Evolutionary conservation across 2,329 filamentous ascomycete genomes (phyloP).

Genomic region (Tolypocladium endophyticum): DNA sequence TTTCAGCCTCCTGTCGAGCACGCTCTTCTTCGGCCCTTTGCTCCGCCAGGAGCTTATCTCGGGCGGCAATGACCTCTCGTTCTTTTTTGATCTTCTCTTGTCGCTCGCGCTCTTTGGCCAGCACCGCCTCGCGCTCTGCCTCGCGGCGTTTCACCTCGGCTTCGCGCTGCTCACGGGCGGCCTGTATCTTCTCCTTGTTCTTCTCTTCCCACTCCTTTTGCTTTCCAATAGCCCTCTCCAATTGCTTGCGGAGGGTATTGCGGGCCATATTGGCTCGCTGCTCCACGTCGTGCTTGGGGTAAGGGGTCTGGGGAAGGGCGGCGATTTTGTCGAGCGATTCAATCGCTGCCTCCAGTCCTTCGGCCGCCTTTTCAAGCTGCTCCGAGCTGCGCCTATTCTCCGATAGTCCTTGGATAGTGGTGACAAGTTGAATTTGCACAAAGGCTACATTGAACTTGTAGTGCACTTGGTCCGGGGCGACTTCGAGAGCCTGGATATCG

Average conservation of each 20-base stretch:
- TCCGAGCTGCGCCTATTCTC: constrained; percentile 68
- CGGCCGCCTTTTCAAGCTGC: constrained; percentile 70
- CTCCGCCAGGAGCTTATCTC: constrained; percentile 62
- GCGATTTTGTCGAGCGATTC: constrained; percentile 56
- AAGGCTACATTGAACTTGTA: constrained; percentile 98
- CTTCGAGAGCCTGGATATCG: constrained; percentile 52
- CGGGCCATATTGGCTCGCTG: constrained; percentile 95
- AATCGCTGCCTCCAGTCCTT: constrained; percentile 79
- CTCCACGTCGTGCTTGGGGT: constrained; percentile 82
- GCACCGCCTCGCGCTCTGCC: constrained; percentile 57
- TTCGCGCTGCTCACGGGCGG: constrained; percentile 70
- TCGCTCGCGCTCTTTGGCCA: constrained; percentile 61
- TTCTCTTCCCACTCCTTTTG: constrained; percentile 89
- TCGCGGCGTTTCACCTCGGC: constrained; percentile 70
- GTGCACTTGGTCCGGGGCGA: constrained; percentile 75
- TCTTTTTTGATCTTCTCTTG: constrained; percentile 80
- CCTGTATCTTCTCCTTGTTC: constrained; percentile 78
- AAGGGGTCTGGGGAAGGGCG: constrained; percentile 59
- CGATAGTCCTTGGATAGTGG: constrained; percentile 61
- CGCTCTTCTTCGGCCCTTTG: constrained; percentile 35
- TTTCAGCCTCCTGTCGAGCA: constrained; percentile 51
- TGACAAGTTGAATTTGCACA: constrained; percentile 88
- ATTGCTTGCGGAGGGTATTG: constrained; percentile 87
- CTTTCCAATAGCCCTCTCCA: constrained; percentile 72
- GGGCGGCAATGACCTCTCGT: constrained; percentile 67